Base-by-base conservation (phyloP, 805 yeast genomes). In the Candida nemodendra region DNA sequence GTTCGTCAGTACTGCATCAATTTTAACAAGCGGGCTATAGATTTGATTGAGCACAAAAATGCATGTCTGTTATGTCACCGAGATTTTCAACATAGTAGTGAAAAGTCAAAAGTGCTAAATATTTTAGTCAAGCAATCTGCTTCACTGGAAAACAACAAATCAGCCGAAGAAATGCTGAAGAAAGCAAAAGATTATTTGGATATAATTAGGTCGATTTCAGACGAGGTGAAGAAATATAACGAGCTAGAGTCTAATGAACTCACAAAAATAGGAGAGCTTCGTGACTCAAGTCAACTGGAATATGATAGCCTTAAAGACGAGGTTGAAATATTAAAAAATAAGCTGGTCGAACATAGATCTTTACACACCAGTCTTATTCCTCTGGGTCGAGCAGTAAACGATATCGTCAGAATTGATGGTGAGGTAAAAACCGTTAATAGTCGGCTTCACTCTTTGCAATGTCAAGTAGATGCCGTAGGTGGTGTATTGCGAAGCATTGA, bases 11-110 rank as follows among this genome's bases (percentile, higher is more conserved):
- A 88, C 2, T 81, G 90, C 0, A 65, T 77, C 18, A 76, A 76
- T 28, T 89, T 82, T 61, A 88, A 85, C 52, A 61, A 69, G 16
- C 76, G 76, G 30, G 96, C 96, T 0, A 61, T 84, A 9, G 73
- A 76, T 21, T 59, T 74, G 27, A 93, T 95, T 0, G 62, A 76
- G 18, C 52, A 56, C 4, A 69, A 73, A 7, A 71, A 79, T 9
- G 68, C 75, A 32, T 91, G 97, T 59, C 64, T 81, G 29, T 64
- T 90, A 30, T 91, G 98, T 59, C 74, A 76, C 14, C 69, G 95
- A 34, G 67, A 72, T 9, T 84, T 89, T 60, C 74, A 73, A 12
- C 66, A 64, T 8, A 51, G 54, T 1, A 59, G 41, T n/a, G 42
- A 51, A 24, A 44, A 41, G 23, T 41, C 47, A 32, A 19, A 43